Percentiles rank a stretch among this genome's conserved stretches.
Evolutionary conservation across 2,329 filamentous ascomycete species (phyloP).

Genomic region (Aspergillus ochraceoroseus): DNA sequence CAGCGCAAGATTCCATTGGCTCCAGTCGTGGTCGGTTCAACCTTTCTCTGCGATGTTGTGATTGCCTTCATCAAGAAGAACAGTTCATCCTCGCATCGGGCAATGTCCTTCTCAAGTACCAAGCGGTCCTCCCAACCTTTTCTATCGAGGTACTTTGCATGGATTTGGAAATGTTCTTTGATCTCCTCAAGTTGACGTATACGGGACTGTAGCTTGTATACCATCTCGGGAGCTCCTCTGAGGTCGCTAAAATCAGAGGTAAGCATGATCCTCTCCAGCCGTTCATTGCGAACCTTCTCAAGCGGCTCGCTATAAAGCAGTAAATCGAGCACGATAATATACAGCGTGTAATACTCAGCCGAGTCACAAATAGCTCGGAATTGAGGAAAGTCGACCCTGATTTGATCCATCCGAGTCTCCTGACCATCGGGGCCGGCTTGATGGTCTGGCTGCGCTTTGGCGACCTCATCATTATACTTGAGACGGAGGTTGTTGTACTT

Average conservation of each 20-base stretch:
- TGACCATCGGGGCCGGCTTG: constrained; percentile 42
- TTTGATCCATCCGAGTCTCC: constrained; percentile 85
- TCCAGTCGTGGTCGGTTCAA: constrained; percentile 60
- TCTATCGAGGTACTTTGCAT: constrained; percentile 78
- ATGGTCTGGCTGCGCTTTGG: constrained; percentile 53
- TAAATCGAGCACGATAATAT: constrained; percentile 94
- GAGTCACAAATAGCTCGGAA: constrained; percentile 95
- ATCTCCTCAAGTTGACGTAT: constrained; percentile 94
- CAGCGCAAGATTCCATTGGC: constrained; percentile 79
- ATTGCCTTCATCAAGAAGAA: constrained; percentile 99
- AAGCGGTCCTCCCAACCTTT: constrained; percentile 89
- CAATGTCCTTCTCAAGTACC: constrained; percentile 80
- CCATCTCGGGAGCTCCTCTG: constrained; percentile 86
- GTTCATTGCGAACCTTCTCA: constrained; percentile 94
- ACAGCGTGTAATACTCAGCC: constrained; percentile 93
- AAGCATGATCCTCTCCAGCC: constrained; percentile 96
- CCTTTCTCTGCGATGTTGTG: constrained; percentile 86
- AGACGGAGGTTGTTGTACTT: constrained; percentile 96
- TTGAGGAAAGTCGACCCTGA: constrained; percentile 95
- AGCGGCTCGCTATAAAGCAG: constrained; percentile 93
- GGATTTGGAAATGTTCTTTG: constrained; percentile 91
- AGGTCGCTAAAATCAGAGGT: constrained; percentile 98
- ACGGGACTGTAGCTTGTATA: constrained; percentile 81
- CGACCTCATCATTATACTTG: constrained; percentile 94
- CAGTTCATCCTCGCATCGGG: constrained; percentile 87